Evolutionary conservation across 495 filamentous ascomycete species (phyloP).

Genomic region (Hyaloscypha variabilis): DNA sequence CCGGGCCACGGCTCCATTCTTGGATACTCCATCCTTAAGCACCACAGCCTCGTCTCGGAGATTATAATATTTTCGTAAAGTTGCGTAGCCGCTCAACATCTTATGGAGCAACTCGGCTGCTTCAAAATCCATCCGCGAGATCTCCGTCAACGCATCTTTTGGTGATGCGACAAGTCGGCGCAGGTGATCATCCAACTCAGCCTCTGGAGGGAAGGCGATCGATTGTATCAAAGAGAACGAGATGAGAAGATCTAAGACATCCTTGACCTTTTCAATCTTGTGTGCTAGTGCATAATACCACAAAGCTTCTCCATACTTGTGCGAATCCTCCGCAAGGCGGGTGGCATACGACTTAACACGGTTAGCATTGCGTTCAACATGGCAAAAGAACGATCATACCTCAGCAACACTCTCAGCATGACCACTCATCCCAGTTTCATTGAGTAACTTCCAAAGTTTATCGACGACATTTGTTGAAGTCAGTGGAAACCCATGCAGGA

Average conservation of each 20-base stretch:
- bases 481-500: slow-evolving; percentile 66
- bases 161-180: slow-evolving; percentile 65
- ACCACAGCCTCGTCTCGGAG: slow-evolving; percentile 68
- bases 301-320: slow-evolving; percentile 78
- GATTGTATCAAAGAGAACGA: slow-evolving; percentile 85
- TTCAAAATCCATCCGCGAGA: slow-evolving; percentile 69
- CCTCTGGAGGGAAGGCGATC: slow-evolving; percentile 67
- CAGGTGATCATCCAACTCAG: slow-evolving; percentile 70
- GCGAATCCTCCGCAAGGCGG: slow-evolving; percentile 60
- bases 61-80: slow-evolving; percentile 84
- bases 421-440: slow-evolving; percentile 66
- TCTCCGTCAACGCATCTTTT: slow-evolving; percentile 62
- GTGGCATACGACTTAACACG: slow-evolving; percentile 73
- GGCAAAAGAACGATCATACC: slow-evolving; percentile 46
- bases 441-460: slow-evolving; percentile 70
- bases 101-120: slow-evolving; percentile 79
- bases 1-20: slow-evolving; percentile 48
- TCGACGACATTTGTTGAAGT: slow-evolving; percentile 69
- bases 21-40: slow-evolving; percentile 33
- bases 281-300: slow-evolving; percentile 86
- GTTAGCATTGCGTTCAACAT: slow-evolving; percentile 17
- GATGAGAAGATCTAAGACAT: slow-evolving; percentile 82
- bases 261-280: slow-evolving; percentile 70
- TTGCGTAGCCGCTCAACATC: slow-evolving; percentile 89
- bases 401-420: slow-evolving; percentile 75